A percentile compares a stretch with the other conserved stretches of the same genome.
Conservation (phyloP, 2,329 filamentous ascomycete species). For the Trichophyton verrucosum region DNA sequence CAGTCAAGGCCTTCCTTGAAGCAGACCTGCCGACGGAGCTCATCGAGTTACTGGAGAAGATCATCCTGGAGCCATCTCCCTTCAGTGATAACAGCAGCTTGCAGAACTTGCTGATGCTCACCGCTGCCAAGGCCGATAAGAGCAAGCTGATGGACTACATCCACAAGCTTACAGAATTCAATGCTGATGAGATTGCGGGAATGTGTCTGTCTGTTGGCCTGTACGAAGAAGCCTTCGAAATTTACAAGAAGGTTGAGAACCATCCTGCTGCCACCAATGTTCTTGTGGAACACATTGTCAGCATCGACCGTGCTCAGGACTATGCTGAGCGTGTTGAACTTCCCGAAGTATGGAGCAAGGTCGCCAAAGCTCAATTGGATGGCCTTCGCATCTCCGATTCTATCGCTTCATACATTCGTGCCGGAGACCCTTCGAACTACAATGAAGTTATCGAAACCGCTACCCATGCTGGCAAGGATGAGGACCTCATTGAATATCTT, state of each 20-base stretch:
- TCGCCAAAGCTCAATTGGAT: conserved; percentile 94
- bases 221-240: conserved; percentile 93
- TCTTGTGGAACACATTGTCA: conserved; percentile 90
- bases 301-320: conserved; percentile 90
- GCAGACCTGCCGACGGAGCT: conserved; percentile 86
- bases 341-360: conserved; percentile 94
- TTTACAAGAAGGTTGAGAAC: conserved; percentile 95
- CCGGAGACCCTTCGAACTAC: conserved; percentile 84
- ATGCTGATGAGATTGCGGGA: conserved; percentile 79
- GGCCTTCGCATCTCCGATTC: conserved; percentile 84
- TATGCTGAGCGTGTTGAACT: conserved; percentile 91
- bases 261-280: conserved; percentile 79
- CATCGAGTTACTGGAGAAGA: conserved; percentile 97
- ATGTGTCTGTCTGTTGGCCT: conserved; percentile 92
- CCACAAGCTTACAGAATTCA: conserved; percentile 77
- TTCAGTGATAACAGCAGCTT: conserved; percentile 97
- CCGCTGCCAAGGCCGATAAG: conserved; percentile 93
- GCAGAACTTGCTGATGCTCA: conserved; percentile 92
- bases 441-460: conserved; percentile 91
- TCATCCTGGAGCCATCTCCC: conserved; percentile 95
- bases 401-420: conserved; percentile 95
- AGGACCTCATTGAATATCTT: conserved; percentile 91
- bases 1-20: conserved; percentile 83
- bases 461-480: conserved; percentile 90
- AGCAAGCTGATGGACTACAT: conserved; percentile 92